Evolutionary conservation across 1,284 basidiomycete species (phyloP), one percentile per base, ranked within the genome.

Genomic region (Ustilago hordei): DNA sequence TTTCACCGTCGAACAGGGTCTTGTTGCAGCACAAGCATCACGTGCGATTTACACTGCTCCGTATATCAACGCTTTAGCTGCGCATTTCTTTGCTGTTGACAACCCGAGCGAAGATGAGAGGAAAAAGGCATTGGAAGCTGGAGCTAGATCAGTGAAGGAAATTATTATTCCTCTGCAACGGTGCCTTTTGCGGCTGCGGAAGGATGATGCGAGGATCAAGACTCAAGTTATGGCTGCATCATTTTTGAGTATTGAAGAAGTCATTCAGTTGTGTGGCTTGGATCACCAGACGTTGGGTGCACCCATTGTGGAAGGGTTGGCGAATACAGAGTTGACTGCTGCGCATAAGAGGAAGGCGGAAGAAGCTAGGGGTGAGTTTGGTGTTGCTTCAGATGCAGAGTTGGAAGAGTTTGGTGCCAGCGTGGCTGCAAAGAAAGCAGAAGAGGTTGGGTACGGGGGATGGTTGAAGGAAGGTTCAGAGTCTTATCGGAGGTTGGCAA

Each of bases 31-130:
- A 9, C 68, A 70, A 17, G 56, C 68, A 3, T 57, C 52, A 8
- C 53, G 68, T 8, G 68, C 68, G 0, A 54, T 53, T 41, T 70
- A 59, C 39, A 55, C 48, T 15, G 61, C 68, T 17, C 68, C 68
- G 7, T 70, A 70, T 57, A 70, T 70, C 57, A 70, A 70, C 55
- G 61, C 68, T 39, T 47, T 70, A 8, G 68, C 68, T 28, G 68
- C 61, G 8, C 68, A 70, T 47, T 70, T 64, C 35, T 70, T 64
- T 45, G 53, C 19, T 28, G 68, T 23, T 11, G 61, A 70, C 4
- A 43, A 64, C 8, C 62, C 56, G 0, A 52, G 36, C 35, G 55
- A 43, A 1, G 23, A 47, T 1, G 38, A 47, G 6, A 45, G 19
- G 11, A 43, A 64, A 4, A 45, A n/a, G 6, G 55, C 62, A 1